Percentiles rank a stretch among this genome's conserved stretches.
Conservation (phyloP, 768 basidiomycete species). For the Suillus subaureus region DNA sequence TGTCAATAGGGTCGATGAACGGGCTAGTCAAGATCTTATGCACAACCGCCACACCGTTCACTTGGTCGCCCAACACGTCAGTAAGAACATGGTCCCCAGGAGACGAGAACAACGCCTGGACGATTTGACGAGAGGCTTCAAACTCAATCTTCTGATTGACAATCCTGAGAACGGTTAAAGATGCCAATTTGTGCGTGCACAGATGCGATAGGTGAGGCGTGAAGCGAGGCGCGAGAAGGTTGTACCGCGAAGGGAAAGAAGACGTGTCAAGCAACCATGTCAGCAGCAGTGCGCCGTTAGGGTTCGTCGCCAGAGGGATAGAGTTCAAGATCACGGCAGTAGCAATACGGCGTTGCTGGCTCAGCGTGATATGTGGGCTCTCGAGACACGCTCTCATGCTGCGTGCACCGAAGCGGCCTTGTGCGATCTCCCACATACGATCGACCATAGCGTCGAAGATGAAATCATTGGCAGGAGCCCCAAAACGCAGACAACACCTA, state of each 20-base stretch:
- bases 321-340: slow-evolving; percentile 95
- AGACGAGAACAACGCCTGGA: slow-evolving; percentile 90
- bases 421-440: slow-evolving; percentile 97
- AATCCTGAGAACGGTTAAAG: slow-evolving; percentile 90
- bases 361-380: slow-evolving; percentile 81
- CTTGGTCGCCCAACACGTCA: slow-evolving; percentile 94
- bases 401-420: slow-evolving; percentile 96
- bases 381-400: slow-evolving; percentile 98
- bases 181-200: slow-evolving; percentile 97
- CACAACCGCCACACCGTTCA: slow-evolving; percentile 91
- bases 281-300: slow-evolving; percentile 92
- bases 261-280: slow-evolving; percentile 98
- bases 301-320: slow-evolving; percentile 95
- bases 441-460: slow-evolving; percentile 98
- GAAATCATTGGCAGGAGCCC: slow-evolving; percentile 88
- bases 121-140: slow-evolving; percentile 82
- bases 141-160: slow-evolving; percentile 96
- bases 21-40: slow-evolving; percentile 91
- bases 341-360: slow-evolving; percentile 94
- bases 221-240: slow-evolving; percentile 91
- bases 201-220: slow-evolving; percentile 95
- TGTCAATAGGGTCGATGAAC: slow-evolving; percentile 74
- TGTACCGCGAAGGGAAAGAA: slow-evolving; percentile 93
- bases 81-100: slow-evolving; percentile 88
- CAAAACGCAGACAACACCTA: slow-evolving; percentile 90